Conservation (phyloP, 1,139 yeast species). For the Diutina ranongensis region DNA sequence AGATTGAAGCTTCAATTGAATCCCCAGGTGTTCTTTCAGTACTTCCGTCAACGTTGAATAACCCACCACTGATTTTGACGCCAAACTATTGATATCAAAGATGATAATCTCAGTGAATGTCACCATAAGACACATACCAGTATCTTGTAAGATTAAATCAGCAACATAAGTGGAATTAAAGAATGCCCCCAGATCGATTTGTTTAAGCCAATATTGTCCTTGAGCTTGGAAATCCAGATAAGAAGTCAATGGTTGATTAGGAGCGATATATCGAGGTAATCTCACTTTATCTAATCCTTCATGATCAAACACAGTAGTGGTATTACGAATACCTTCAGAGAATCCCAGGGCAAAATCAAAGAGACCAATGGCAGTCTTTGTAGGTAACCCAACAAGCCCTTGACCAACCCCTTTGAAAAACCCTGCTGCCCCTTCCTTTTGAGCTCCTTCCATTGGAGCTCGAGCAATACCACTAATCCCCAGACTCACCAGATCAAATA, state of each 20-base stretch:
- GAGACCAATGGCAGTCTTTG: constrained; percentile 92
- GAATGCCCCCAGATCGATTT: constrained; percentile 69
- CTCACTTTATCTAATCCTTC: constrained; percentile 74
- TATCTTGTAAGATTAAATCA: constrained; percentile 73
- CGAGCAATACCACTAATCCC: constrained; percentile 86
- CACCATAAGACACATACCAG: constrained; percentile 65
- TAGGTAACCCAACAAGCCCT: constrained; percentile 90
- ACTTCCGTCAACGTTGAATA: constrained; percentile 57
- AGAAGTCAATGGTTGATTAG: constrained; percentile 60
- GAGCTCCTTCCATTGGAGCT: constrained; percentile 86
- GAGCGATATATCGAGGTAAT: constrained; percentile 64
- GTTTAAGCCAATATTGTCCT: constrained; percentile 88
- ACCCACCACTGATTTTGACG: constrained; percentile 52
- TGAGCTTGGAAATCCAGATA: constrained; percentile 80
- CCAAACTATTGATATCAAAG: constrained; percentile 51
- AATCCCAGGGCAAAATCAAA: constrained; percentile 89
- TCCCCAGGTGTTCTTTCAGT: constrained; percentile 71
- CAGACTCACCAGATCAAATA: constrained; percentile 75
- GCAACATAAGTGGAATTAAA: constrained; percentile 71
- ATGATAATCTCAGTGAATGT: constrained; percentile 64
- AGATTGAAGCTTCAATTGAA: constrained; percentile 51
- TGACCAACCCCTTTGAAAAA: constrained; percentile 89
- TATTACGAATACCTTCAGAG: constrained; percentile 86
- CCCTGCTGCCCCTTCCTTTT: constrained; percentile 76
- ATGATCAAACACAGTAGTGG: constrained; percentile 83